Conservation (phyloP, 2,329 filamentous ascomycete genomes). For the Neonectria magnoliae region DNA sequence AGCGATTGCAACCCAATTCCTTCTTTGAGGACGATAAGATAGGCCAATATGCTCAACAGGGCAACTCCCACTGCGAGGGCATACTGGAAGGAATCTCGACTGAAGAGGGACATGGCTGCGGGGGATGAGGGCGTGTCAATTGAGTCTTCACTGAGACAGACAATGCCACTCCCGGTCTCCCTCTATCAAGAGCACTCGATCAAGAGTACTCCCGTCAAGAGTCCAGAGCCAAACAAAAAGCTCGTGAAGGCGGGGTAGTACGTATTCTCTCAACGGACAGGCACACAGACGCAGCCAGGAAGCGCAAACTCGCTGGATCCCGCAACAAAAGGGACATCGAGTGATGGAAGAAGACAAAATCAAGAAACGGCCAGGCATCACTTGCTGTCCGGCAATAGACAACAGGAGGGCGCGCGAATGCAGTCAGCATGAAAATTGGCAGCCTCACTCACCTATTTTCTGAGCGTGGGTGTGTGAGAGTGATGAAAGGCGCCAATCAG, state of each 20-base stretch:
- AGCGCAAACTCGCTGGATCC: constrained; percentile 21
- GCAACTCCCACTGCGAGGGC: constrained; percentile 36
- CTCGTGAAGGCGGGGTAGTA: constrained; percentile 25
- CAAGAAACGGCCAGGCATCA: constrained; percentile 20
- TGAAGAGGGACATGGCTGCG: constrained; percentile 12
- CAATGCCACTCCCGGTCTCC: background rate
- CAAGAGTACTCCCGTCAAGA: background rate
- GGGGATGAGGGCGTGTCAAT: background rate
- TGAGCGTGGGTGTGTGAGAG: constrained; percentile 38
- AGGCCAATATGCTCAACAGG: constrained; percentile 33
- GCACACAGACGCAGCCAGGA: constrained; percentile 16
- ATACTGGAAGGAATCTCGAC: constrained; percentile 28
- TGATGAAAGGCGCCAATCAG: constrained; percentile 40
- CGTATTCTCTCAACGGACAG: constrained; percentile 19
- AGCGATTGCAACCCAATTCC: constrained; percentile 19
- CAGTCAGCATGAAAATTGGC: constrained; percentile 36
- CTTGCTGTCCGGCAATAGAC: constrained; percentile 33
- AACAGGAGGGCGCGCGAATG: constrained; percentile 27
- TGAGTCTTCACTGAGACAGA: constrained; percentile 5
- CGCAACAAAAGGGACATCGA: constrained; percentile 11
- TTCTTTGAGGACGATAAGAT: constrained; percentile 23
- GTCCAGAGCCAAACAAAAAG: constrained; percentile 10
- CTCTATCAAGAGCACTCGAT: background rate
- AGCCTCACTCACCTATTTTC: constrained; percentile 41
- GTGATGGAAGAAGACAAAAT: constrained; percentile 4